A percentile compares a stretch with the other conserved stretches of the same genome.
Conservation (phyloP, 495 filamentous ascomycete genomes). For the Diplogelasinospora grovesii region DNA sequence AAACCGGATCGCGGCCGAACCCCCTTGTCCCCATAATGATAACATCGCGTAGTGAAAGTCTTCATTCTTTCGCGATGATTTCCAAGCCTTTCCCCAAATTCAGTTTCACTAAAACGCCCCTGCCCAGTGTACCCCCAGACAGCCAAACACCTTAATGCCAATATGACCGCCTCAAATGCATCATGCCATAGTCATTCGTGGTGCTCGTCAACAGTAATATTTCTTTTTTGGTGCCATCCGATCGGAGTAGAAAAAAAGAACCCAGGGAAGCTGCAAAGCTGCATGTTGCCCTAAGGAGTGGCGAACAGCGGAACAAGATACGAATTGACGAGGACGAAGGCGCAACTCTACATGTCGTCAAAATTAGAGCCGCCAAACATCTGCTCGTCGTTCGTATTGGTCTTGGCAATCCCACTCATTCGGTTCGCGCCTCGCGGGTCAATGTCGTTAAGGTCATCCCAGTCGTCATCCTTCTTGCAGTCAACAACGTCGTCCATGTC, state of each 20-base stretch:
- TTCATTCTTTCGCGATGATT: conserved; percentile 11
- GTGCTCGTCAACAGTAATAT: conserved; percentile 18
- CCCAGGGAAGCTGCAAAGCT: neutral
- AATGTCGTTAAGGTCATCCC: conserved; percentile 39
- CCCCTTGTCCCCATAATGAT: too few relatives aligned
- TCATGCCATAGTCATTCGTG: conserved; percentile 19
- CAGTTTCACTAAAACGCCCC: conserved; percentile 17
- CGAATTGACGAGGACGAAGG: conserved; percentile 14
- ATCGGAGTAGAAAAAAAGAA: conserved; percentile 3
- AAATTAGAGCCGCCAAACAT: conserved; percentile 71
- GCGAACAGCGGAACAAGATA: neutral
- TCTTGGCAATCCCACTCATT: conserved; percentile 70
- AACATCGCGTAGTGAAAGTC: neutral
- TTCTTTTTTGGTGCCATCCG: conserved; percentile 9
- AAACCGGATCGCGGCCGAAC: too few relatives aligned
- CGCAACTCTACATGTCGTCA: conserved; percentile 42
- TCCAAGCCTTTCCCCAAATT: conserved; percentile 12
- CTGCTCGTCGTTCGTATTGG: conserved; percentile 56
- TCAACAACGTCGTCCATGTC: conserved; percentile 46
- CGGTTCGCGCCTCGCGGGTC: conserved; percentile 46
- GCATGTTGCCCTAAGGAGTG: neutral
- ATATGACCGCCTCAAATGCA: conserved; percentile 27
- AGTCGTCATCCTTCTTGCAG: conserved; percentile 42
- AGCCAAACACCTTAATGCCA: conserved; percentile 17
- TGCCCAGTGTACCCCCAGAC: conserved; percentile 12